phyloP scores from a whole-genome alignment of 2,329 filamentous ascomycete genomes.

The Cladosporium sp. region DNA sequence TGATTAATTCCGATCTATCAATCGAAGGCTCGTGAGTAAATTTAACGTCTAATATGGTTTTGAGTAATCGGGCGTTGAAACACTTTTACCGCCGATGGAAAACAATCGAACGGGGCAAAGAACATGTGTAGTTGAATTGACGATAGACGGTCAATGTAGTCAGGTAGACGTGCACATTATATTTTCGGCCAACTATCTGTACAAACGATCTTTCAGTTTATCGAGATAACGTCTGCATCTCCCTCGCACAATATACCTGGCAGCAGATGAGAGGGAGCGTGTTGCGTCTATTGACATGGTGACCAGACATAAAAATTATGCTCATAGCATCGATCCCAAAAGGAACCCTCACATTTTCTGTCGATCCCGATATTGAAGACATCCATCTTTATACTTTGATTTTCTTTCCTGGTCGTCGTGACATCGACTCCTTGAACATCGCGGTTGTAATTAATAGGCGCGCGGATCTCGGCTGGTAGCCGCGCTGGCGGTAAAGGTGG shows the following conservation, averaged over 20 bases:
- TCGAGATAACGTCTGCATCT: neutral
- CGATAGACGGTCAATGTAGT: neutral
- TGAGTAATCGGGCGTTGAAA: neutral
- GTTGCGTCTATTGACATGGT: neutral
- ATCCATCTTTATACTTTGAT: too few species aligned
- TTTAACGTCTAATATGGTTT: neutral
- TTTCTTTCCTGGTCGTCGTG: too few species aligned
- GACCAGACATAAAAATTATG: neutral
- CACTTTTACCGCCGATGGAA: too few species aligned
- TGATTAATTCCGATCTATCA: neutral
- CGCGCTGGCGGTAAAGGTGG: constrained; percentile 8
- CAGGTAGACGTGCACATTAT: neutral
- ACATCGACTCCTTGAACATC: neutral
- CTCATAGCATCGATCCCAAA: neutral
- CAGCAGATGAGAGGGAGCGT: neutral
- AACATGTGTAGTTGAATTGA: neutral
- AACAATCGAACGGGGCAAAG: neutral
- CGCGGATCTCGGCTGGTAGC: constrained; percentile 5
- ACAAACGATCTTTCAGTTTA: neutral
- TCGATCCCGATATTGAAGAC: neutral
- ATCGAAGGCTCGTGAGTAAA: neutral
- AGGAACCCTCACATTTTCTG: neutral
- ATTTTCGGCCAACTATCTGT: neutral
- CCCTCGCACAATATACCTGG: neutral
- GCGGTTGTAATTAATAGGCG: neutral